phyloP scores from a whole-genome alignment of 768 basidiomycete genomes.

The Sarcomyxa edulis region DNA sequence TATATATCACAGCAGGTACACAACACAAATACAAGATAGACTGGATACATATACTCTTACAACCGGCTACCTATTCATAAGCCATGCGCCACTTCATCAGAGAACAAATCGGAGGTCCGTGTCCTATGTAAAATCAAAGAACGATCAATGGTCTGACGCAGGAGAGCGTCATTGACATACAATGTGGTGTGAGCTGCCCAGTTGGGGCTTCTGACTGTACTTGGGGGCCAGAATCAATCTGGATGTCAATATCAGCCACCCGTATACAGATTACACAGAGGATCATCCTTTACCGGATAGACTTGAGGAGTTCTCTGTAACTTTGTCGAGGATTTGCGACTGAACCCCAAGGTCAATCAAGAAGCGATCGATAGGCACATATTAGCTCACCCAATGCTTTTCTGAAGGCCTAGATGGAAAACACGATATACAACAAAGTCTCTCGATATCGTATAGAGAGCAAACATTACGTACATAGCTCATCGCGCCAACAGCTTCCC shows the following conservation, averaged over 20 bases:
- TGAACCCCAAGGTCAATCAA: too few species aligned
- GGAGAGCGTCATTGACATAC: conserved; percentile 23
- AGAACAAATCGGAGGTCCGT: conserved; percentile 23
- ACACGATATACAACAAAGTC: background rate
- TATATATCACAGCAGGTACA: too few species aligned
- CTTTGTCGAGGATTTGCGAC: conserved; percentile 58
- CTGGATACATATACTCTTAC: too few species aligned
- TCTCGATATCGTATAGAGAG: background rate
- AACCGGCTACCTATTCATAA: too few species aligned
- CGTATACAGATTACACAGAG: too few species aligned
- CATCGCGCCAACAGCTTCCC: conserved; percentile 74
- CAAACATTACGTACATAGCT: conserved; percentile 61
- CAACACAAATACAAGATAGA: too few species aligned
- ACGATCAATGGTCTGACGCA: too few species aligned
- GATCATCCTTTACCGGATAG: conserved; percentile 58
- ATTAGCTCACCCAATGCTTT: conserved; percentile 35
- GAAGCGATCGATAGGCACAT: too few species aligned
- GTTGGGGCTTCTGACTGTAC: conserved; percentile 68
- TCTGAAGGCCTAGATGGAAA: conserved; percentile 61
- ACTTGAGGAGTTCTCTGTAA: conserved; percentile 57
- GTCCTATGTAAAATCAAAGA: conserved; percentile 7
- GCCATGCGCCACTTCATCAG: too few species aligned
- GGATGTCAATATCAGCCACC: conserved; percentile 35
- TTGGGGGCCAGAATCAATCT: conserved; percentile 52
- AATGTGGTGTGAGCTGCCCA: conserved; percentile 69